Conservation (phyloP, 371 early-diverging fungal genomes). For the Mucor velutinosus region DNA sequence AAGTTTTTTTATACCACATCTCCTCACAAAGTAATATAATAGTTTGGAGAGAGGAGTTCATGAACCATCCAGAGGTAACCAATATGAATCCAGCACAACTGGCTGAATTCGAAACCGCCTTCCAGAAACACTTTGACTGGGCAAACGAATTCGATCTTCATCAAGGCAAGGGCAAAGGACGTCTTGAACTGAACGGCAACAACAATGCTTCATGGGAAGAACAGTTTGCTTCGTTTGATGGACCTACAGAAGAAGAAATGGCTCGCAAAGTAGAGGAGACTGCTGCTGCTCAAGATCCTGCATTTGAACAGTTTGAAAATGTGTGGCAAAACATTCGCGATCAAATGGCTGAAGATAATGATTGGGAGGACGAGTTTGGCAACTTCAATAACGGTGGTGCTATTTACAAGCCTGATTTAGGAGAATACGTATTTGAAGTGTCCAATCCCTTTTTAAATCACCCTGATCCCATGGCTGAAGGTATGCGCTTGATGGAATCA, state of each 20-base stretch:
- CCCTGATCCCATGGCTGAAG: constrained; percentile 58
- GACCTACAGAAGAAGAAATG: constrained; percentile 53
- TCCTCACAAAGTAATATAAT: constrained; percentile 4
- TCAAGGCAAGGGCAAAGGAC: constrained; percentile 54
- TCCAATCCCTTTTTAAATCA: constrained; percentile 73
- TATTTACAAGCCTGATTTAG: constrained; percentile 59
- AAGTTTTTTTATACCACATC: not conserved
- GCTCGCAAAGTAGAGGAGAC: constrained; percentile 51
- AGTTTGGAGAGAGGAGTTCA: constrained; percentile 66
- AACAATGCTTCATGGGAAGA: constrained; percentile 52
- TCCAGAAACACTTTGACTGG: constrained; percentile 70
- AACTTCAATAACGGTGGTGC: constrained; percentile 38
- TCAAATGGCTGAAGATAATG: constrained; percentile 50
- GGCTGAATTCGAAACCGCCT: constrained; percentile 66
- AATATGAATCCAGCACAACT: constrained; percentile 48
- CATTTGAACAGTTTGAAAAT: constrained; percentile 54
- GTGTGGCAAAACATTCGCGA: constrained; percentile 63
- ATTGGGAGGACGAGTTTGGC: constrained; percentile 67
- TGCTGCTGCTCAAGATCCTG: constrained; percentile 47
- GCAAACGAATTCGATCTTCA: constrained; percentile 57
- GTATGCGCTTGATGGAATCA: constrained; percentile 47
- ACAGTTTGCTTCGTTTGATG: constrained; percentile 66
- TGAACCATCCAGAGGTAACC: constrained; percentile 55
- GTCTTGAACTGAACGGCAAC: constrained; percentile 40
- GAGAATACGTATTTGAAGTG: constrained; percentile 76